phyloP scores from a whole-genome alignment of 2,329 filamentous ascomycete genomes.

The Aspergillus tubingensis region DNA sequence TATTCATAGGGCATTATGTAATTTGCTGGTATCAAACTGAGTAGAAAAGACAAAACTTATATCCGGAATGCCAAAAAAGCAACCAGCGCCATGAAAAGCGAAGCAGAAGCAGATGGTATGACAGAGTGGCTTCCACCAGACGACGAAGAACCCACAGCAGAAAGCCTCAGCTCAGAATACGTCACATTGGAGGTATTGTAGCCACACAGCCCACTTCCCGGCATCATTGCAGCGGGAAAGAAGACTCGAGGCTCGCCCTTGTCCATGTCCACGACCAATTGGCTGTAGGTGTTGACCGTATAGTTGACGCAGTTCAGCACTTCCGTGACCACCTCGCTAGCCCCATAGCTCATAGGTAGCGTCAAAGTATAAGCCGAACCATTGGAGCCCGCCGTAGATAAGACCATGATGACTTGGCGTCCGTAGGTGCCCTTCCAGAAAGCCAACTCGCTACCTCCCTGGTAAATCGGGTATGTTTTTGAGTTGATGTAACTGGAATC shows the following conservation, averaged over 20 bases:
- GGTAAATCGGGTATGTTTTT: conserved; percentile 43
- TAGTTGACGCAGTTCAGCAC: conserved; percentile 32
- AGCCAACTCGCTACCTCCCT: conserved; percentile 45
- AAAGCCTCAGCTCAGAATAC: background rate
- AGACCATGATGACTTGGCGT: conserved; percentile 45
- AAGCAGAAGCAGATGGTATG: too few relatives aligned
- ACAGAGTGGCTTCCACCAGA: background rate
- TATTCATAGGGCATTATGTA: too few relatives aligned
- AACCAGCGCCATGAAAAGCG: background rate
- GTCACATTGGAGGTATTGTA: background rate
- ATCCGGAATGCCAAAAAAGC: background rate
- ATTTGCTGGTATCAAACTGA: too few relatives aligned
- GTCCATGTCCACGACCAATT: conserved; percentile 30
- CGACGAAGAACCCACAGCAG: background rate
- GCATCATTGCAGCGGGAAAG: conserved; percentile 29
- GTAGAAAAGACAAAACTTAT: background rate
- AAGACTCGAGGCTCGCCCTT: conserved; percentile 35
- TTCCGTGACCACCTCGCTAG: conserved; percentile 29
- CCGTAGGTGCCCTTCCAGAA: conserved; percentile 50
- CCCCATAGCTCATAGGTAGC: conserved; percentile 31
- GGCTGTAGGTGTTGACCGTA: conserved; percentile 25
- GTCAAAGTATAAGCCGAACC: conserved; percentile 31
- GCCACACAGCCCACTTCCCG: conserved; percentile 35
- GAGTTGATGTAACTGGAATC: conserved; percentile 43
- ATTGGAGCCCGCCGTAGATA: conserved; percentile 45